Base-by-base conservation (phyloP, 2,329 filamentous ascomycete genomes). In the Chaetomium globosum region DNA sequence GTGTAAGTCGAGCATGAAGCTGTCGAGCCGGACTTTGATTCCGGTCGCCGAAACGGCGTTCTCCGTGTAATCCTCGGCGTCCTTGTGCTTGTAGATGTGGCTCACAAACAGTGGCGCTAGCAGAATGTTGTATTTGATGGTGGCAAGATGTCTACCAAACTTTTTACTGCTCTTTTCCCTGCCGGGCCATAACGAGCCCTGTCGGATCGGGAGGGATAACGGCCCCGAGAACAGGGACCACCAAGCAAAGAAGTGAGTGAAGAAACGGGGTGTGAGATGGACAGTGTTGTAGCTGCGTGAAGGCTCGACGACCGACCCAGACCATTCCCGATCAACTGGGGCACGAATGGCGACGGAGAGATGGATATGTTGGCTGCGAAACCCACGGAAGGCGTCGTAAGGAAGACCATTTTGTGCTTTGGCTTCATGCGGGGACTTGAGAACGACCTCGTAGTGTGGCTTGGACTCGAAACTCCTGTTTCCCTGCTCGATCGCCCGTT, bases 11-110 rank as follows among this genome's bases (percentile, higher is more conserved):
- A 99, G 86, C 87, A 97, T 97, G 77, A 98, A 96, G 79, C 92
- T 97, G 77, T 98, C 94, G 59, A 99, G 87, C 60, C 93, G 89
- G 71, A 97, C 91, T 78, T 99, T 99, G 68, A 99, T 82, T n/a
- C 96, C 95, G 4, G 95, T 99, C 0, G 94, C 94, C 55, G 92
- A 95, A 6, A 97, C 91, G 0, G 89, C 84, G 60, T 80, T 82
- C 67, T 93, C 89, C 0, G 86, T 83, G 73, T 92, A 91, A 66
- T 97, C 93, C 74, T 97, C 94, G 0, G 87, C 87, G 73, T 99
- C 95, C 75, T 97, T 97, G 80, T 99, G 95, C 77, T 97, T 98
- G 80, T 99, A 99, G 36, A 99, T 93, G 73, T 99, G 95, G 71
- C 93, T 96, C 68, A 99, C 86, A 76, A 96, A 99, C 2, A 99